Percentiles rank a stretch among this genome's conserved stretches.
These are phyloP conservation scores for Russula sp. DNA, from an alignment of 768 basidiomycete species.

Conservation along the genomic window DNA sequence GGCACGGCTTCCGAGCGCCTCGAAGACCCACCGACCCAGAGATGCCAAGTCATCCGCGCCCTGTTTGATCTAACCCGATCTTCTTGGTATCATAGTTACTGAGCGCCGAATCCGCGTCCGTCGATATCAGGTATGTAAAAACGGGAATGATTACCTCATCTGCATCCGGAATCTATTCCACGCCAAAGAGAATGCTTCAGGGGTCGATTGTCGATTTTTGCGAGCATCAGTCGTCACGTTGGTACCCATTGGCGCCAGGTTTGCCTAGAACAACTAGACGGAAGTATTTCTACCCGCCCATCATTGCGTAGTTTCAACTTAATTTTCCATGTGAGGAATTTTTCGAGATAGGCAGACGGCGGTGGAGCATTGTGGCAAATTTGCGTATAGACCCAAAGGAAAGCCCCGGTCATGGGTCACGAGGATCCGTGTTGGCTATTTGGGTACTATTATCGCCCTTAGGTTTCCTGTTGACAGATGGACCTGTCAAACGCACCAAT, in stretches of 20 bases:
- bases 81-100: conserved; percentile 17
- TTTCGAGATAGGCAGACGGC: neutral
- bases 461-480: conserved; percentile 13
- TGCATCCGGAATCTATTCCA: neutral
- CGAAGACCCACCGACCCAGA: conserved; percentile 2
- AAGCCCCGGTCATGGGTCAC: neutral
- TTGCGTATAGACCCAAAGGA: neutral
- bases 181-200: neutral
- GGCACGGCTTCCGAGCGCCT: conserved; percentile 13
- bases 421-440: neutral
- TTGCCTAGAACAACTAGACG: neutral
- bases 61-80: conserved; percentile 7
- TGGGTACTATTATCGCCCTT: neutral
- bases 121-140: neutral
- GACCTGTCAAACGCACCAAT: conserved; percentile 13
- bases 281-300: neutral
- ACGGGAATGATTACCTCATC: neutral
- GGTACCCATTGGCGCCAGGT: conserved; percentile 5
- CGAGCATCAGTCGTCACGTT: conserved; percentile 10
- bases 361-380: conserved; percentile 16
- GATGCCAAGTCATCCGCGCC: conserved; percentile 7
- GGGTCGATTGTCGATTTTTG: conserved; percentile 2
- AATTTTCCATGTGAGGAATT: conserved; percentile 6
- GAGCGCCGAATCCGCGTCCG: neutral
- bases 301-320: conserved; percentile 18